These are phyloP conservation scores for Saccharomyces paradoxus DNA, from an alignment of 805 yeast genomes.

Conservation along the genomic window DNA sequence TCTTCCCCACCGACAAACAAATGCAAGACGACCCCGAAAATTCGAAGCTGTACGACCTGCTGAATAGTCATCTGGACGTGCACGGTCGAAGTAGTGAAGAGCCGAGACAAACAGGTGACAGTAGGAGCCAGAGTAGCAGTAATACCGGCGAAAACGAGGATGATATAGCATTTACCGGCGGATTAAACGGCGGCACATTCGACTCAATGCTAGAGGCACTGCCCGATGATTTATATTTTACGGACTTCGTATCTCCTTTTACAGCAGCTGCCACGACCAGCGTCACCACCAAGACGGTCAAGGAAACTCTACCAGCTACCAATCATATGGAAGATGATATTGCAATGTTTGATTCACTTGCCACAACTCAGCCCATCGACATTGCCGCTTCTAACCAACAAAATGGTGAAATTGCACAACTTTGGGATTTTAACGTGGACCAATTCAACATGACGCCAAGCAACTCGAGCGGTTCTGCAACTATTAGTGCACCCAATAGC, in stretches of 20 bases:
- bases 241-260: constrained; percentile 3
- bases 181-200: constrained; percentile 9
- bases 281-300: neutral
- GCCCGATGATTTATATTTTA: constrained; percentile 27
- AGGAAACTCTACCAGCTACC: neutral
- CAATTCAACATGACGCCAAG: constrained; percentile 31
- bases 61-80: neutral
- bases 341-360: constrained; percentile 1
- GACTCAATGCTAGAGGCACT: constrained; percentile 31
- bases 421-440: constrained; percentile 35
- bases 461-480: constrained; percentile 28
- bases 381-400: constrained; percentile 16
- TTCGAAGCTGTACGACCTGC: neutral
- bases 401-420: constrained; percentile 34
- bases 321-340: neutral
- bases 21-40: neutral
- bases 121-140: neutral
- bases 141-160: neutral
- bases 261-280: neutral
- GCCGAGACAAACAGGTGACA: neutral
- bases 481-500: constrained; percentile 32
- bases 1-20: neutral
- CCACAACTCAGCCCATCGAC: constrained; percentile 2
- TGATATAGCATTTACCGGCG: neutral
- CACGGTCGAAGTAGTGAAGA: neutral